Evolutionary conservation across 2,329 filamentous ascomycete species (phyloP).

Genomic region (Pyrenochaeta sp.): DNA sequence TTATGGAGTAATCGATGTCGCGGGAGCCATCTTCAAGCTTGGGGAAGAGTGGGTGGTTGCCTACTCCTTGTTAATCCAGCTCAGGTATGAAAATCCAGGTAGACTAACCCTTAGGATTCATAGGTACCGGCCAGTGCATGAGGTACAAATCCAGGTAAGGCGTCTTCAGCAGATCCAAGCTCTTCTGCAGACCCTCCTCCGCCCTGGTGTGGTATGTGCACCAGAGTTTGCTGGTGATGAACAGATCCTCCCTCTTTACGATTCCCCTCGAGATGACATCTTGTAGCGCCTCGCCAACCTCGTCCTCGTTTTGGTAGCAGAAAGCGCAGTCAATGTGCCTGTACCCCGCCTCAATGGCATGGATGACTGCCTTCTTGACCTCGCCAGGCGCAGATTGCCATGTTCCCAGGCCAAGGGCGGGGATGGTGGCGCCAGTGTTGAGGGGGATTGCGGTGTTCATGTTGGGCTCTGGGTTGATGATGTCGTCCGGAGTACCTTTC

Average conservation of each 20-base stretch:
- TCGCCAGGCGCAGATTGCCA: constrained; percentile 55
- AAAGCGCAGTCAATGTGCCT: constrained; percentile 74
- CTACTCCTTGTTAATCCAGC: constrained; percentile 39
- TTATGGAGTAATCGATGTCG: constrained; percentile 74
- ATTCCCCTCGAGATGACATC: constrained; percentile 74
- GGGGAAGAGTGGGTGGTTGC: constrained; percentile 77
- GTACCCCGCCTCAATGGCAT: constrained; percentile 60
- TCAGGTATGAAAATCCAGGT: background rate
- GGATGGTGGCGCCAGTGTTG: constrained; percentile 52
- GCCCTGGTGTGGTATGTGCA: constrained; percentile 77
- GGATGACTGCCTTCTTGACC: constrained; percentile 57
- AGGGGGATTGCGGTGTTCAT: constrained; percentile 51
- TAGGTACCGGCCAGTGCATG: constrained; percentile 83
- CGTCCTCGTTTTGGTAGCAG: constrained; percentile 82
- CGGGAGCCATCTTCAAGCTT: constrained; percentile 76
- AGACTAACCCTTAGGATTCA: constrained; percentile 74
- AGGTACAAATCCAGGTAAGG: constrained; percentile 85
- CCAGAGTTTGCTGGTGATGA: constrained; percentile 88
- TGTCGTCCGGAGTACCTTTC: constrained; percentile 45
- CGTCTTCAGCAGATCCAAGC: constrained; percentile 75
- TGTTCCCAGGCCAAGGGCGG: constrained; percentile 50
- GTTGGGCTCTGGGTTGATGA: constrained; percentile 48
- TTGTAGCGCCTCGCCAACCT: constrained; percentile 80
- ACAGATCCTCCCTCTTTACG: constrained; percentile 79
- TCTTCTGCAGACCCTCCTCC: constrained; percentile 75